These are phyloP conservation scores for Sutorius eximius DNA, from an alignment of 1,284 basidiomycete species.

Conservation along the genomic window DNA sequence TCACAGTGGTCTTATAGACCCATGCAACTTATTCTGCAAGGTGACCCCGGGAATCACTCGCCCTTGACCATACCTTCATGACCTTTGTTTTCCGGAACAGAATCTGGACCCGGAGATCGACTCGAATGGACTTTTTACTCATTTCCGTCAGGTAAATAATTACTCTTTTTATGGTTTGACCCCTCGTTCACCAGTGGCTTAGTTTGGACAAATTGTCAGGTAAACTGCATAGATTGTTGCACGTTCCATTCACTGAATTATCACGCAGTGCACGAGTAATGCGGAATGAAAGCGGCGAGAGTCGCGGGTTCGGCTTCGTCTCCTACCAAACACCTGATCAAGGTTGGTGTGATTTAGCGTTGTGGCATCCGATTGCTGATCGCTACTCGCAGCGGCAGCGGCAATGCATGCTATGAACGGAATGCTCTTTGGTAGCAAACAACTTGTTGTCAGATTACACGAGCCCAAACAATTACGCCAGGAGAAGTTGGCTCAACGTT, in stretches of 20 bases:
- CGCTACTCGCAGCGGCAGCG: constrained; percentile 48
- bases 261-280: constrained; percentile 82
- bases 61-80: constrained; percentile 7
- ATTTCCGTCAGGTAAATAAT: constrained; percentile 71
- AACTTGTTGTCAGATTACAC: constrained; percentile 82
- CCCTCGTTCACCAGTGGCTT: constrained; percentile 18
- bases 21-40: constrained; percentile 90
- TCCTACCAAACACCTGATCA: constrained; percentile 83
- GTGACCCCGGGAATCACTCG: constrained; percentile 38
- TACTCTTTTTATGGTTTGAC: constrained; percentile 3
- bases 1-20: constrained; percentile 85
- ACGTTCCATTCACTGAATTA: constrained; percentile 4
- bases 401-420: constrained; percentile 85
- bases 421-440: constrained; percentile 64
- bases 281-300: constrained; percentile 82
- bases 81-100: constrained; percentile 40
- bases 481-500: constrained; percentile 82
- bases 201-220: constrained; percentile 88
- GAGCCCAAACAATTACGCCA: constrained; percentile 88
- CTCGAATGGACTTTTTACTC: constrained; percentile 76
- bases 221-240: constrained; percentile 34
- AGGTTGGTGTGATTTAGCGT: constrained; percentile 46
- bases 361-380: not conserved
- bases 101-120: constrained; percentile 84
- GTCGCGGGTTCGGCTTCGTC: constrained; percentile 95